A percentile compares a stretch with the other conserved stretches of the same genome.
phyloP scores from a whole-genome alignment of 2,329 filamentous ascomycete genomes.

The Arthrobotrys iridis region DNA sequence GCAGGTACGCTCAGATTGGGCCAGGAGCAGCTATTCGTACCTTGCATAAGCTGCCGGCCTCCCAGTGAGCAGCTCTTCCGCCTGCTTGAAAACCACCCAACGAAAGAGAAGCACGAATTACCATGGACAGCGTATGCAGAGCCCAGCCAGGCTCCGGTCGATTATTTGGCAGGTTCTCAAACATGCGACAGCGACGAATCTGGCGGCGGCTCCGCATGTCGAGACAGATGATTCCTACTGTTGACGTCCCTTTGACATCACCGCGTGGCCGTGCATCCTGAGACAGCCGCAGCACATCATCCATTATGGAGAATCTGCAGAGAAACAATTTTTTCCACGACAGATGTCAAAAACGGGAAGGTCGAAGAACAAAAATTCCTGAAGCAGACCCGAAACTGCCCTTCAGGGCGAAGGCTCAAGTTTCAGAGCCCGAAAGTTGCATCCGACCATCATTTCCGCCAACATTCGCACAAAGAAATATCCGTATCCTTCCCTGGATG shows the following conservation, averaged over 20 bases:
- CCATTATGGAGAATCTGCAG: slow-evolving; percentile 8
- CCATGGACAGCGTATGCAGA: slow-evolving; percentile 12
- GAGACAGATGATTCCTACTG: slow-evolving; percentile 30
- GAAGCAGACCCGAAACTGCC: slow-evolving; percentile 51
- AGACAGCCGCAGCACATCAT: slow-evolving; percentile 39
- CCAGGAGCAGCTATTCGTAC: slow-evolving; percentile 47
- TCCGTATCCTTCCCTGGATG: slow-evolving; percentile 30
- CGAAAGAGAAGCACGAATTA: slow-evolving; percentile 1
- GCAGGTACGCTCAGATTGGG: slow-evolving; percentile 52
- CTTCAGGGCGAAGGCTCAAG: slow-evolving; percentile 30
- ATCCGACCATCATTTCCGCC: slow-evolving; percentile 7
- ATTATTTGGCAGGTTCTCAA: slow-evolving; percentile 52
- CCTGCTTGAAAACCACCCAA: not conserved
- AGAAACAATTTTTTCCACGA: not conserved
- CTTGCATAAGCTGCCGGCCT: slow-evolving; percentile 51
- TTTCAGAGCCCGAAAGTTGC: slow-evolving; percentile 25
- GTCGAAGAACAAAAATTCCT: slow-evolving; percentile 45
- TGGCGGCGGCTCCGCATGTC: slow-evolving; percentile 19
- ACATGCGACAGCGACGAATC: slow-evolving; percentile 38
- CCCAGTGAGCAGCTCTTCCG: slow-evolving; percentile 15
- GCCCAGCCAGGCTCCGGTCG: slow-evolving; percentile 38
- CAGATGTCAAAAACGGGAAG: slow-evolving; percentile 44
- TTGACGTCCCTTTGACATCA: slow-evolving; percentile 3
- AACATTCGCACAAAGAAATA: slow-evolving; percentile 38
- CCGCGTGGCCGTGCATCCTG: slow-evolving; percentile 20